Conservation (phyloP, 257 asterid species). For the Solanum corneliomulleri region DNA sequence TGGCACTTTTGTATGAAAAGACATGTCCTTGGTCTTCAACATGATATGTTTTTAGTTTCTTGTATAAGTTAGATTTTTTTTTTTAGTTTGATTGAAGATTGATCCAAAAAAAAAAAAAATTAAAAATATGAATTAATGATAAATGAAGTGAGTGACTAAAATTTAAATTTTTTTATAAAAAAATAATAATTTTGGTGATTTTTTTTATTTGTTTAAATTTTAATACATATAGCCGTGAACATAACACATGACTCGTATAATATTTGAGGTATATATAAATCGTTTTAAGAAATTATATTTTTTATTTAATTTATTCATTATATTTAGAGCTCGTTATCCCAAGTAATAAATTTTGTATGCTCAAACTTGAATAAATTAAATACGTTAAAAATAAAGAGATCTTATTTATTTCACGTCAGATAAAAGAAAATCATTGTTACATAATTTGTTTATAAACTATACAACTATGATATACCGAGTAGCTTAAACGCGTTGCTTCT, state of each 20-base stretch:
- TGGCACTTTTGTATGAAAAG: not conserved
- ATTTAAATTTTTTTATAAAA: not conserved
- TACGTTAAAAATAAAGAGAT: not conserved
- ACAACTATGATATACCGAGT: not conserved
- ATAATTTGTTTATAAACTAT: not conserved
- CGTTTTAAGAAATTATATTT: not conserved
- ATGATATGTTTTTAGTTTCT: not conserved
- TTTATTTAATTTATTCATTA: not conserved
- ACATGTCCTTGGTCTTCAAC: not conserved
- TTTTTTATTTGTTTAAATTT: not conserved
- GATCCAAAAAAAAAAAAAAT: not conserved
- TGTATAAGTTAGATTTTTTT: not conserved
- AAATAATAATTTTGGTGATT: not conserved
- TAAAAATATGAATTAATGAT: accelerated
- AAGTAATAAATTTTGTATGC: not conserved
- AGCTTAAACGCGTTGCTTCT: not conserved
- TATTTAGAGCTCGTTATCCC: not conserved
- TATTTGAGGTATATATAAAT: not conserved
- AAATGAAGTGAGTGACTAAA: not conserved
- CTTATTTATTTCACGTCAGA: not conserved
- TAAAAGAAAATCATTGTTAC: not conserved
- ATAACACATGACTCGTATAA: not conserved
- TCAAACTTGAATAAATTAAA: not conserved
- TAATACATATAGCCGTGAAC: not conserved
- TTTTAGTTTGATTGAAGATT: not conserved